Evolutionary conservation across 768 basidiomycete genomes (phyloP).

Genomic region (Mycena crocata): DNA sequence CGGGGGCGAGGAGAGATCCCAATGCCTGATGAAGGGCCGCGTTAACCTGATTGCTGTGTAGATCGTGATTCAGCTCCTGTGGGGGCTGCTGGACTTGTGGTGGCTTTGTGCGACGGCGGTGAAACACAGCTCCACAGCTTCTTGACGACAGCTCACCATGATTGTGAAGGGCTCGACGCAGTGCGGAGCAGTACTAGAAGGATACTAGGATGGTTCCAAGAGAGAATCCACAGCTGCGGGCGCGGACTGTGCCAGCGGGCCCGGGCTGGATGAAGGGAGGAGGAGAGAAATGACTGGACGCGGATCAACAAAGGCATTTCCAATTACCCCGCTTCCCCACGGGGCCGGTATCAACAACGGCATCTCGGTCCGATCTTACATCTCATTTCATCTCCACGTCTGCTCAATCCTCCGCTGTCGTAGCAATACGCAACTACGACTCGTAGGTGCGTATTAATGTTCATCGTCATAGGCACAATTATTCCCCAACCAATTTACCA

Average conservation of each 20-base stretch:
- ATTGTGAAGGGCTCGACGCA: conserved; percentile 20
- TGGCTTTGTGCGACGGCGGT: conserved; percentile 3
- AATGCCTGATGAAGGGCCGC: conserved; percentile 64
- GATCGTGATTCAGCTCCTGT: conserved; percentile 18
- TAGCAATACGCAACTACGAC: too few species aligned
- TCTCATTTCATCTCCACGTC: too few species aligned
- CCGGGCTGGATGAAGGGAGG: conserved; percentile 3
- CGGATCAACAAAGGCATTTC: conserved; percentile 11
- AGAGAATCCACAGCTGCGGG: conserved; percentile 8
- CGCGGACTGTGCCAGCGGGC: conserved; percentile 20
- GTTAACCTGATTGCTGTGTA: conserved; percentile 41
- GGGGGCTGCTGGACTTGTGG: conserved; percentile 25
- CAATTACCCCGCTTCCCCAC: conserved; percentile 11
- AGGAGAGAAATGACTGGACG: background rate
- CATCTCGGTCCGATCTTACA: background rate
- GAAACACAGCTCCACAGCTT: conserved; percentile 7
- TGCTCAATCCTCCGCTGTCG: too few species aligned
- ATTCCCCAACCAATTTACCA: too few species aligned
- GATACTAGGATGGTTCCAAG: background rate
- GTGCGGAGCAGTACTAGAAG: conserved; percentile 12
- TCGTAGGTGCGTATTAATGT: too few species aligned
- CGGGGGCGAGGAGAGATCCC: conserved; percentile 71
- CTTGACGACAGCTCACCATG: conserved; percentile 24
- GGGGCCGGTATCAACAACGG: background rate
- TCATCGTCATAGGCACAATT: too few species aligned